Percentiles rank a stretch among this genome's conserved stretches.
phyloP scores from a whole-genome alignment of 73 alveolate species.

The Stentor roeselii region DNA sequence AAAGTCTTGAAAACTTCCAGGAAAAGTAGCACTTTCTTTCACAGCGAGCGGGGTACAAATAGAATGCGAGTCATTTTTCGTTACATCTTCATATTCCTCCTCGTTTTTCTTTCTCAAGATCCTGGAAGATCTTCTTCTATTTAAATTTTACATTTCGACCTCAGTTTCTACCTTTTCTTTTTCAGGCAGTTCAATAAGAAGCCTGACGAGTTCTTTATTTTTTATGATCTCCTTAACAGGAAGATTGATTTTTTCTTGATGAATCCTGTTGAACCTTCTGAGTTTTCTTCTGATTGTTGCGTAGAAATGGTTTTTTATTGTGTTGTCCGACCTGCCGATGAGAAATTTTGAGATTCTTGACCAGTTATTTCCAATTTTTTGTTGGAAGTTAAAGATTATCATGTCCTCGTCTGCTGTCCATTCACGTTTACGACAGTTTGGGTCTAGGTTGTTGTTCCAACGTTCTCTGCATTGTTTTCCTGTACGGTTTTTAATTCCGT shows the following conservation, averaged over 20 bases:
- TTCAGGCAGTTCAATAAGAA: background rate
- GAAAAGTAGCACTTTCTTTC: too few relatives aligned
- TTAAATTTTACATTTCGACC: background rate
- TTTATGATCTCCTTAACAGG: background rate
- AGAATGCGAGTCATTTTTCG: too few relatives aligned
- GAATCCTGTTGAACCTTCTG: constrained; percentile 1
- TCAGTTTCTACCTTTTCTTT: background rate
- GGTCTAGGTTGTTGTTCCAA: constrained; percentile 31
- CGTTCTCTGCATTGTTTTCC: background rate
- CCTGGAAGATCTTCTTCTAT: background rate
- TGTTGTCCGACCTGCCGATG: constrained; percentile 73
- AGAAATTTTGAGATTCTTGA: constrained; percentile 54
- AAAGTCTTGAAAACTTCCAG: too few relatives aligned
- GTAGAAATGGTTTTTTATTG: constrained; percentile 71
- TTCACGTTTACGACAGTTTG: constrained; percentile 49
- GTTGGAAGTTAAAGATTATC: constrained; percentile 56
- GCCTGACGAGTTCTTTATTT: background rate
- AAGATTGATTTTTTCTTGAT: too few relatives aligned
- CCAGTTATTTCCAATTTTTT: constrained; percentile 70
- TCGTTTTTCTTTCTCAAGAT: background rate
- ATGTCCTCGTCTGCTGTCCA: constrained; percentile 77
- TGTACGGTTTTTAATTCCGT: background rate
- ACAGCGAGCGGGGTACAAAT: too few relatives aligned
- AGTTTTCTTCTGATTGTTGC: constrained; percentile 54
- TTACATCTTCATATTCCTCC: too few relatives aligned